Evolutionary conservation across 176 grass and related monocot species (phyloP).

Genomic region (Musa schizocarpa): DNA sequence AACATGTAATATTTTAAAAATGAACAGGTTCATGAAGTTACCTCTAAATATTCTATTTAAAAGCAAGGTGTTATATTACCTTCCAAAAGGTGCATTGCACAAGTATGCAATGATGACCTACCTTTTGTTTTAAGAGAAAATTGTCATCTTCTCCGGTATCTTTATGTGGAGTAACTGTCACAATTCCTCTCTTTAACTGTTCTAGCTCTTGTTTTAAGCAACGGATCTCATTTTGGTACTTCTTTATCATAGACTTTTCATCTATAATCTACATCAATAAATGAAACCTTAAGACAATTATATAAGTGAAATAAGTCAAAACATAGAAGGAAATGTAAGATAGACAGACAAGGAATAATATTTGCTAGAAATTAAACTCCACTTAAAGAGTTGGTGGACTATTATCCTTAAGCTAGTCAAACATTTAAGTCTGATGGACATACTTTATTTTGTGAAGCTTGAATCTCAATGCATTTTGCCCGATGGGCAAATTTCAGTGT

Average conservation of each 20-base stretch:
- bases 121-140: constrained; percentile 88
- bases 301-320: constrained; percentile 17
- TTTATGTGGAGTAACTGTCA: constrained; percentile 54
- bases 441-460: constrained; percentile 99
- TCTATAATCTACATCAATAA: constrained; percentile 69
- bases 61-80: not conserved
- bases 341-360: constrained; percentile 4
- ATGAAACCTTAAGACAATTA: constrained; percentile 22
- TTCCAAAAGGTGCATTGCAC: not conserved
- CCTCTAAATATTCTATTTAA: not conserved
- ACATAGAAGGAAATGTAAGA: not conserved
- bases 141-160: constrained; percentile 73
- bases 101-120: constrained; percentile 11
- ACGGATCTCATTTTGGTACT: constrained; percentile 95
- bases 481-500: constrained; percentile 98
- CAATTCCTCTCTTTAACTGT: constrained; percentile 90
- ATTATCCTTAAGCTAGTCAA: constrained; percentile 24
- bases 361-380: not conserved
- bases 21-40: no score
- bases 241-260: constrained; percentile 99
- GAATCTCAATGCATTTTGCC: constrained; percentile 88
- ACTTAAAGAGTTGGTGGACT: not conserved
- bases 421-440: not conserved
- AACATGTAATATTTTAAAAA: no score
- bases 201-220: constrained; percentile 93